These are phyloP conservation scores for Nannochloropsis gaditana DNA, from an alignment of 108 stramenopile genomes.

Conservation along the genomic window DNA sequence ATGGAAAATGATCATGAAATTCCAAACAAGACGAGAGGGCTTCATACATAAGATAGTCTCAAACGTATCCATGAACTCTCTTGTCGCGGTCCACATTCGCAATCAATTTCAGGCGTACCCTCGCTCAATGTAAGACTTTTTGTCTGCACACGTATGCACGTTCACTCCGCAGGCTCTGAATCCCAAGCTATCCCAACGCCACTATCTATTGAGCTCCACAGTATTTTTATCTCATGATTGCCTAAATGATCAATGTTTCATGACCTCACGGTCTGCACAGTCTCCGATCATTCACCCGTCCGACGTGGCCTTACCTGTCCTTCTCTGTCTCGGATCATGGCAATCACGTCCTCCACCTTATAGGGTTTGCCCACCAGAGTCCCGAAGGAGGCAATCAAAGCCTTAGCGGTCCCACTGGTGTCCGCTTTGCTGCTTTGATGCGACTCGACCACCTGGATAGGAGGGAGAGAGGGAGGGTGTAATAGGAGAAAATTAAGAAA, in stretches of 20 bases:
- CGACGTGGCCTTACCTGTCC: conserved; percentile 48
- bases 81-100: neutral
- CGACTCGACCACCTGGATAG: conserved; percentile 62
- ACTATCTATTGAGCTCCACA: neutral
- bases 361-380: conserved; percentile 64
- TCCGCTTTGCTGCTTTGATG: conserved; percentile 96
- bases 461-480: neutral
- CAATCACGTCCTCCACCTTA: conserved; percentile 68
- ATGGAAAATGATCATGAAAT: neutral
- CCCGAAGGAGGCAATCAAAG: conserved; percentile 75
- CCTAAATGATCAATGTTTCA: too few species aligned
- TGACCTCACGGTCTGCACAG: too few species aligned
- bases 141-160: too few species aligned
- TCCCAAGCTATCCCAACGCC: neutral
- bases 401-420: conserved; percentile 95
- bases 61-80: neutral
- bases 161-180: neutral
- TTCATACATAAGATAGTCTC: neutral
- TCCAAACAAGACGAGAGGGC: neutral
- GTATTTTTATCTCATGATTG: too few species aligned
- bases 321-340: conserved; percentile 76
- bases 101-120: neutral
- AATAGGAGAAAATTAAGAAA: neutral
- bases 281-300: neutral
- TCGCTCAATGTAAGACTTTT: too few species aligned